Evolutionary conservation across 805 yeast species (phyloP).

Genomic region (Ogataea ramenticola): DNA sequence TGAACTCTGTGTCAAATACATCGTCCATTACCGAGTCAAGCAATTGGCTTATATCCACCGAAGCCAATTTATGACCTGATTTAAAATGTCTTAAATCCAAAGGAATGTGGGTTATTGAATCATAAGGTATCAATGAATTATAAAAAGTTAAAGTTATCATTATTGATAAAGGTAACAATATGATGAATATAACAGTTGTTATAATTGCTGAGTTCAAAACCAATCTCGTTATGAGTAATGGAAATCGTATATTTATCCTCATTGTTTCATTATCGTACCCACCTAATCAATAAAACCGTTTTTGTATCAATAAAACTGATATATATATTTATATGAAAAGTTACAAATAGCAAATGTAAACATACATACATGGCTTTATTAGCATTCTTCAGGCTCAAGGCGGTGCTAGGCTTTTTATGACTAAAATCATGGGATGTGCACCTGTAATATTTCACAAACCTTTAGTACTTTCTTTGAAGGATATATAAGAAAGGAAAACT

Average conservation of each 20-base stretch:
- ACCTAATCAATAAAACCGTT: too few relatives aligned
- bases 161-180: constrained; percentile 17
- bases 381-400: too few relatives aligned
- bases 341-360: too few relatives aligned
- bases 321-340: too few relatives aligned
- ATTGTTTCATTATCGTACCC: not conserved
- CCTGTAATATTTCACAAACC: too few relatives aligned
- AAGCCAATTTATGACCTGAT: not conserved
- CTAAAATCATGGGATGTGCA: too few relatives aligned
- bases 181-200: constrained; percentile 4
- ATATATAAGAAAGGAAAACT: too few relatives aligned
- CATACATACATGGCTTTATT: too few relatives aligned
- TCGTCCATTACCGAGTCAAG: not conserved
- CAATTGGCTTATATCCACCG: not conserved
- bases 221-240: not conserved
- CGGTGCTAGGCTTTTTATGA: too few relatives aligned
- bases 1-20: not conserved
- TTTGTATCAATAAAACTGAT: too few relatives aligned
- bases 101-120: not conserved
- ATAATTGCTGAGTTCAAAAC: not conserved
- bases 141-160: constrained; percentile 18
- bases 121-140: constrained; percentile 16
- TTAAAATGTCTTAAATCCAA: not conserved
- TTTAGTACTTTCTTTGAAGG: too few relatives aligned
- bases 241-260: not conserved